Evolutionary conservation across 805 yeast genomes (phyloP), one percentile per base, ranked within the genome.

Genomic region (Ogataea henricii): DNA sequence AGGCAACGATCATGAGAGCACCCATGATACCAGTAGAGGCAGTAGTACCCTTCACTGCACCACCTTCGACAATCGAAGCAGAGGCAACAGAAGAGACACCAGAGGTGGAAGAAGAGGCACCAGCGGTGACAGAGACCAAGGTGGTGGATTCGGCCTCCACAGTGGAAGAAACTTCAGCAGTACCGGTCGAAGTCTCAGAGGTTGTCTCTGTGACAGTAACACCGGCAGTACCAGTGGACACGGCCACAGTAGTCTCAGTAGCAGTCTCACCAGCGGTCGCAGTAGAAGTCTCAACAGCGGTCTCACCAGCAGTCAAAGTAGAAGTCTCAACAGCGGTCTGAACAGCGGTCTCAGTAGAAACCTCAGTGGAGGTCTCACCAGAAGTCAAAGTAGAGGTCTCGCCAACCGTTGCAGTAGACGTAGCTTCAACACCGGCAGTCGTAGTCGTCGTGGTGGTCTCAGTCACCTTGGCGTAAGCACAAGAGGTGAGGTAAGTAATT

Each of bases 21-120:
- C 58, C 63, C 43, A 59, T 45, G 29, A 54, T 33, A 43, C 63
- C 60, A 43, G 58, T 57, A 17, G 60, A 52, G 48, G 53, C 30
- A 14, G 10, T 54, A 46, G 51, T 48, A 26, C 48, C 49, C 53
- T 60, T 55, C 41, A 53, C 48, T 26, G 57, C 62, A 43, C 48
- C 57, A 45, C 54, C 62, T 23, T 51, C 58, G 35, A 51, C 23
- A 49, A 48, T 43, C 16, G 58, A 46, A 16, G 49, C 17, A 7
- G 53, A 33, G 26, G 48, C 20, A 12, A 13, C 42, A 5, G 42
- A 26, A 6, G 37, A 18, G 23, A 13, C 47, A 26, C 45, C 47
- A 38, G 48, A 33, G 10, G 54, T 45, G 10, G 46, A 42, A 17
- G 46, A 49, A 33, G 41, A 49, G 30, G 54, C 42, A 35, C 51